These are phyloP conservation scores for Nyctanthes arbortristis DNA, from an alignment of 257 asterid genomes.

Conservation along the genomic window DNA sequence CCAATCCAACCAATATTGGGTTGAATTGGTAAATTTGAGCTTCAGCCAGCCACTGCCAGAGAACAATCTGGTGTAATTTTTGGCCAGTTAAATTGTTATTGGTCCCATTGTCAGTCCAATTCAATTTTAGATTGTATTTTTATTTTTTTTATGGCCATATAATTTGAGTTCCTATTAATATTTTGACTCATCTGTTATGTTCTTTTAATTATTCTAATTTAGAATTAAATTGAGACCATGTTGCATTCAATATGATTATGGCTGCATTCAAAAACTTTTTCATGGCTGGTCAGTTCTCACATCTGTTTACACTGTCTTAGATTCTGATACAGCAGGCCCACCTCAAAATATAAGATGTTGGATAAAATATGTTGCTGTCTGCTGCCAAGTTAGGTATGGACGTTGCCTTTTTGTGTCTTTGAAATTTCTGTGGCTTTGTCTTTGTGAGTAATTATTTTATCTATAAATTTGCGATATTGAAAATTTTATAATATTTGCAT, in stretches of 20 bases:
- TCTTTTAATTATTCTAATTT: too few relatives aligned
- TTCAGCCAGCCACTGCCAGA: too few relatives aligned
- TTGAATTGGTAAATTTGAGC: too few relatives aligned
- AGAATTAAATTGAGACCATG: too few relatives aligned
- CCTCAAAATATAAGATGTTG: slow-evolving; percentile 79
- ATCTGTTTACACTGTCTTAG: slow-evolving; percentile 40
- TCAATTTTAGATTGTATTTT: too few relatives aligned
- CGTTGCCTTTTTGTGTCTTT: neutral
- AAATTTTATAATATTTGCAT: neutral
- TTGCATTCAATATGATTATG: neutral
- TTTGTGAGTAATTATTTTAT: neutral
- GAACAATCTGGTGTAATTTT: too few relatives aligned
- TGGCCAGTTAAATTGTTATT: too few relatives aligned
- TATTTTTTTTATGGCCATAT: too few relatives aligned
- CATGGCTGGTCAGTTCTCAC: slow-evolving; percentile 23
- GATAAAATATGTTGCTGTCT: slow-evolving; percentile 54
- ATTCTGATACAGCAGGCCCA: slow-evolving; percentile 58
- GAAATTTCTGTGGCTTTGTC: slow-evolving; percentile 7
- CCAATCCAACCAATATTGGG: too few relatives aligned
- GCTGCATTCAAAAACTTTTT: neutral
- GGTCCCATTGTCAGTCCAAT: too few relatives aligned
- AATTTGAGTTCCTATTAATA: too few relatives aligned
- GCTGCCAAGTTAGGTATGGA: slow-evolving; percentile 68
- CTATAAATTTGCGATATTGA: neutral
- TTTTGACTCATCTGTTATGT: too few relatives aligned